phyloP scores from a whole-genome alignment of 345 rosid genomes.

The Citrus trifoliata region DNA sequence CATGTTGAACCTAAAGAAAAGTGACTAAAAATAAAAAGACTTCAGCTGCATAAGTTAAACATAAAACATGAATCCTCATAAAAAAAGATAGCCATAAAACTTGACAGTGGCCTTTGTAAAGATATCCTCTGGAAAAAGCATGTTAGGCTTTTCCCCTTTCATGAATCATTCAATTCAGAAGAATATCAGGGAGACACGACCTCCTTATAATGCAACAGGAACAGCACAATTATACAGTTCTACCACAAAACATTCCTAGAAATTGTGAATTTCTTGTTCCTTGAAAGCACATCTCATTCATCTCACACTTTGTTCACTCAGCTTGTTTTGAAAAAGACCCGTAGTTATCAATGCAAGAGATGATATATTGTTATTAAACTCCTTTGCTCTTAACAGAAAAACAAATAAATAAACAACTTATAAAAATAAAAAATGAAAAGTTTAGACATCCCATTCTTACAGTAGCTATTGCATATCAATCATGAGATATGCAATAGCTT shows the following conservation, averaged over 20 bases:
- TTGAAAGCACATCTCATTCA: not conserved
- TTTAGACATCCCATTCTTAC: not conserved
- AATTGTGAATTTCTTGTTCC: not conserved
- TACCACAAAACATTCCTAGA: not conserved
- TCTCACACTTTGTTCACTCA: constrained; percentile 7
- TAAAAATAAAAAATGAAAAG: not conserved
- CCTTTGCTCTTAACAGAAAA: not conserved
- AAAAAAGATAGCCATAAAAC: not conserved
- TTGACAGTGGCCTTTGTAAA: not conserved
- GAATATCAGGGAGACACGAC: not conserved
- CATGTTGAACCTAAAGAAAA: not conserved
- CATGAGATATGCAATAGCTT: not conserved
- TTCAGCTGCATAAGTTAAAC: not conserved
- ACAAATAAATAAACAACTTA: too few species aligned
- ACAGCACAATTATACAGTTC: not conserved
- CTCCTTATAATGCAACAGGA: not conserved
- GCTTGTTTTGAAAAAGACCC: not conserved
- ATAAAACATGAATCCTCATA: not conserved
- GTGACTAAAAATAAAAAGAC: not conserved
- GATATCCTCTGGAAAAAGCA: not conserved
- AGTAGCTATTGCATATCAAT: not conserved
- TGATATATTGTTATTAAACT: not conserved
- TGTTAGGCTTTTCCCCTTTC: not conserved
- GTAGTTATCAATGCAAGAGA: not conserved
- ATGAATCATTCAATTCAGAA: not conserved